Evolutionary conservation across 768 basidiomycete genomes (phyloP).

Genomic region (Solioccasus polychromus): DNA sequence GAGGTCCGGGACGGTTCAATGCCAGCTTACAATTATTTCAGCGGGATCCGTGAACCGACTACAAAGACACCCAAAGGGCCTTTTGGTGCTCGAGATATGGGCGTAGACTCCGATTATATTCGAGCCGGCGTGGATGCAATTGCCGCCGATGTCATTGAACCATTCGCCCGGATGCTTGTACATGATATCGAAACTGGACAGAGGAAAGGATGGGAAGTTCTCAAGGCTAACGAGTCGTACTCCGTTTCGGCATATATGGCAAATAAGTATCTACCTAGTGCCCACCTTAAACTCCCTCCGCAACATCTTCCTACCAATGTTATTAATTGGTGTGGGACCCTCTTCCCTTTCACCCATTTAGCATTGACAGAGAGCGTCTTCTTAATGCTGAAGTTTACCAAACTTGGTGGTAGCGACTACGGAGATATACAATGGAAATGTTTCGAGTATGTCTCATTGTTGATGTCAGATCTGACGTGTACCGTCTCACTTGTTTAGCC

Average conservation of each 20-base stretch:
- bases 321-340: conserved; percentile 25
- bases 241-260: conserved; percentile 24
- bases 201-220: conserved; percentile 24
- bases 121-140: conserved; percentile 19
- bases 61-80: not conserved
- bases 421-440: conserved; percentile 5
- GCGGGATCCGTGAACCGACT: conserved; percentile 3
- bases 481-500: not conserved
- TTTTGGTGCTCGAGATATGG: conserved; percentile 10
- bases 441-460: conserved; percentile 4
- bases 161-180: conserved; percentile 18
- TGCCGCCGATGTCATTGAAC: conserved; percentile 10
- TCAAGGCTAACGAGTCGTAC: conserved; percentile 26
- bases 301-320: conserved; percentile 17
- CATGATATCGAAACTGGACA: conserved; percentile 16
- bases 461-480: not conserved
- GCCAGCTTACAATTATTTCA: conserved; percentile 7
- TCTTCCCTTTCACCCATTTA: too few relatives aligned
- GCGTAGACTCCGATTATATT: conserved; percentile 7
- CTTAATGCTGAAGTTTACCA: not conserved
- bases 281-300: conserved; percentile 13
- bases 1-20: conserved; percentile 9
- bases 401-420: not conserved
- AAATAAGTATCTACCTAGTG: conserved; percentile 20
- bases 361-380: not conserved